Percentiles rank a stretch among this genome's conserved stretches.
Conservation (phyloP, 345 rosid genomes). For the Excoecaria agallocha region DNA sequence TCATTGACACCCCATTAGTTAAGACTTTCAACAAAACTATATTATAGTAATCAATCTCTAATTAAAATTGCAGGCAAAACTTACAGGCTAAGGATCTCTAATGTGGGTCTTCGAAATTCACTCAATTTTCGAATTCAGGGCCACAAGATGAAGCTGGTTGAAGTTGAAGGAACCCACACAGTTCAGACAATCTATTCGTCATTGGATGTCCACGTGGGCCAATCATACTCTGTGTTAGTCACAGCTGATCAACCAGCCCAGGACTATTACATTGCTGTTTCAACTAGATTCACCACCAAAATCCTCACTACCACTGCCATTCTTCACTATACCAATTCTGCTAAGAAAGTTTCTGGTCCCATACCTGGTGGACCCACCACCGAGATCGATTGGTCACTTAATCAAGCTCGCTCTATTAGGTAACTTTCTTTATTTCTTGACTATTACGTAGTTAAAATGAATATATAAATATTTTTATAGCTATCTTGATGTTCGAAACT, state of each 20-base stretch:
- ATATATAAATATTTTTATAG: too few relatives aligned
- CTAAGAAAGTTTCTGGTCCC: conserved; percentile 37
- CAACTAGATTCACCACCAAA: conserved; percentile 53
- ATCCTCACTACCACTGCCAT: conserved; percentile 42
- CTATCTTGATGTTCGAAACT: too few relatives aligned
- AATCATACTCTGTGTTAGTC: conserved; percentile 80
- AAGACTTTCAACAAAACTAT: too few relatives aligned
- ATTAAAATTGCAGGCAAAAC: conserved; percentile 34
- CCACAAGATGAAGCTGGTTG: conserved; percentile 75
- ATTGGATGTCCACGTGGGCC: conserved; percentile 81
- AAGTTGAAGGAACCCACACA: conserved; percentile 92
- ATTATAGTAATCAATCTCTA: too few relatives aligned
- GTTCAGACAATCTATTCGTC: conserved; percentile 57
- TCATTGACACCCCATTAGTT: too few relatives aligned
- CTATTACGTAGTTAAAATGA: too few relatives aligned
- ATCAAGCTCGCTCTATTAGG: conserved; percentile 62
- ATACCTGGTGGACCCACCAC: conserved; percentile 47
- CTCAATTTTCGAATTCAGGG: conserved; percentile 67
- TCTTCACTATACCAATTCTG: conserved; percentile 70
- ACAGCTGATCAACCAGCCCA: conserved; percentile 70
- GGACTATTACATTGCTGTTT: conserved; percentile 57
- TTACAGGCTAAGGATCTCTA: conserved; percentile 79
- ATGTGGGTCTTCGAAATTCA: conserved; percentile 72
- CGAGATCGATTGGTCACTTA: conserved; percentile 58
- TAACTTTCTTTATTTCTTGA: too few relatives aligned